These are phyloP conservation scores for Isatis tinctoria DNA, from an alignment of 345 rosid genomes.

Conservation along the genomic window DNA sequence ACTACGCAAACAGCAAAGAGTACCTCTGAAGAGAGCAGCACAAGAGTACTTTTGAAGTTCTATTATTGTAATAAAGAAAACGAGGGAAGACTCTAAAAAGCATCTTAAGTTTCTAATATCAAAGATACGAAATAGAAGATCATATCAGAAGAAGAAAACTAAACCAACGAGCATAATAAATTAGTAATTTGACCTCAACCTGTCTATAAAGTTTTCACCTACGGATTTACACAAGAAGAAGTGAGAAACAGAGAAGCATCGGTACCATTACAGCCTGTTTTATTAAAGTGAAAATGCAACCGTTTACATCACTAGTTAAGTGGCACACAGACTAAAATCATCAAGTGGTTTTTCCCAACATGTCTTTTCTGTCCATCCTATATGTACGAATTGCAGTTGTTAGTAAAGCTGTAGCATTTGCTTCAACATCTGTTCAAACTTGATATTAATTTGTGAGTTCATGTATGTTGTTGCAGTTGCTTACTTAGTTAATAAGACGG, in stretches of 20 bases:
- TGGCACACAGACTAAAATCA: too few species aligned
- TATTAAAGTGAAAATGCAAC: too few species aligned
- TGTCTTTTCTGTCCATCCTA: background rate
- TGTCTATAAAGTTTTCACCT: background rate
- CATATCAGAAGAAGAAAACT: background rate
- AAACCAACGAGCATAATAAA: background rate
- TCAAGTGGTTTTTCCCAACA: too few species aligned
- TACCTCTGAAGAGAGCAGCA: background rate
- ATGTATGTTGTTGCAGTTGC: constrained; percentile 56
- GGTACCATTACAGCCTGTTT: too few species aligned
- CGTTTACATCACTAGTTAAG: too few species aligned
- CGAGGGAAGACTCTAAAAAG: background rate
- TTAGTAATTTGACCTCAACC: background rate
- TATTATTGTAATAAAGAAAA: background rate
- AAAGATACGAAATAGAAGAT: background rate
- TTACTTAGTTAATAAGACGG: constrained; percentile 73
- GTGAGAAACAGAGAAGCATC: too few species aligned
- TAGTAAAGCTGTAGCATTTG: background rate
- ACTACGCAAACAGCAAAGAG: background rate
- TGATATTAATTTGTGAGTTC: constrained; percentile 12
- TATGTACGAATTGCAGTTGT: background rate
- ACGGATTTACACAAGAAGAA: background rate
- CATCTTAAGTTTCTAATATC: background rate
- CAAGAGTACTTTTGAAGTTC: background rate
- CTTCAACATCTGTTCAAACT: background rate